Conservation (phyloP, 106 monocot genomes). For the Cymbidium sinense region DNA sequence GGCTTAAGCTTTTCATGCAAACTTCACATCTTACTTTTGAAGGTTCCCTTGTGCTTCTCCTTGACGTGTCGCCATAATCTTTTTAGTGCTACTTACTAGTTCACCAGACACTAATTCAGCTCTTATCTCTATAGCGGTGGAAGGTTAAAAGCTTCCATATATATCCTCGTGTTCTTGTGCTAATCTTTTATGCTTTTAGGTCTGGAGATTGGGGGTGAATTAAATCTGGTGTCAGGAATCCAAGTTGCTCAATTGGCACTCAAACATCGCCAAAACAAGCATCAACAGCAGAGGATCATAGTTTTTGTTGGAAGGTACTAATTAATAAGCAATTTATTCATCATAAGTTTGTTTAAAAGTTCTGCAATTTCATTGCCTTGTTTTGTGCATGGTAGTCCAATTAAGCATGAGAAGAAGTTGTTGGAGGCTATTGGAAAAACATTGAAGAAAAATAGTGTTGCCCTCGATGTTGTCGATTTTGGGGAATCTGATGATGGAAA, state of each 20-base stretch:
- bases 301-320: conserved; percentile 89
- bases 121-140: background rate
- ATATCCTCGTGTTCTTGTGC: background rate
- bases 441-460: conserved; percentile 92
- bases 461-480: conserved; percentile 93
- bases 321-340: background rate
- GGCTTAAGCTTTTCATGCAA: no score
- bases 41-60: no score
- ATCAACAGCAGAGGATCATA: conserved; percentile 95
- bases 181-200: conserved; percentile 24
- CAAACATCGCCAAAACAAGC: conserved; percentile 96
- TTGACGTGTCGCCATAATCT: no score
- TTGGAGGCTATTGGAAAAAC: conserved; percentile 84
- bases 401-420: conserved; percentile 73
- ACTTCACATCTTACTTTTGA: no score
- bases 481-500: conserved; percentile 86
- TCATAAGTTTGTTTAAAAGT: background rate
- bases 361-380: conserved; percentile 3
- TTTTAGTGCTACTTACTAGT: background rate
- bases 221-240: conserved; percentile 78
- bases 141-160: background rate
- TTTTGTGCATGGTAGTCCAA: conserved; percentile 44
- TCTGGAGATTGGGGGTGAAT: conserved; percentile 79
- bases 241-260: conserved; percentile 98
- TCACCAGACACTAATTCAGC: background rate